Evolutionary conservation across 1,139 yeast genomes (phyloP), one percentile per base, ranked within the genome.

Genomic region (Meyerozyma sp.): DNA sequence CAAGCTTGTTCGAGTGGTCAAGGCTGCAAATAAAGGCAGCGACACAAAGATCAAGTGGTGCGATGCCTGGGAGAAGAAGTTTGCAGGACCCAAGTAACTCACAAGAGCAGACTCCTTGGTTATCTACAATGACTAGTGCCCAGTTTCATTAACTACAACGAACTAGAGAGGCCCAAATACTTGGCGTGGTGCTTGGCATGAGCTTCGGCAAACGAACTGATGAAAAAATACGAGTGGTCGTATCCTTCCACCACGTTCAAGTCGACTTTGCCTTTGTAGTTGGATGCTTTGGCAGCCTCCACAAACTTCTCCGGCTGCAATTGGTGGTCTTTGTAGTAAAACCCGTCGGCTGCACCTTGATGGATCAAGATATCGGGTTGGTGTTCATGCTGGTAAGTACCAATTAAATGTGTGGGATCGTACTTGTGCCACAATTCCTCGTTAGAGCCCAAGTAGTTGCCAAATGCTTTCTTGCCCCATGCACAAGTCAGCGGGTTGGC

Each of bases 111-210:
- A 16, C 3, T 16, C 18, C 18, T 16, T 16, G 3, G 3, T 16
- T 3, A 16, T 2, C 18, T 16, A 16, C 18, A 16, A 16, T 16
- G 18, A 16, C 18, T 16, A 16, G 2, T 16, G 18, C 18, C 23
- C 8, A 21, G 3, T 6, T 21, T 21, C 8, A 21, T 34, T 9
- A 3, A 8, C 16, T 30, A 30, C 34, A 30, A 30, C n/a, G 26
- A 34, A n/a, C 37, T 34, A 9, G 37, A 18, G 14, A 82, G 69
- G 5, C 89, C 89, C 52, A 91, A 71, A 50, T 81, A 77, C 65
- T 82, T 84, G 9, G 95, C 95, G 58, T 93, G 98, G 62, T 83
- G 93, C 50, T 77, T 79, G 39, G 95, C 90, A 60, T 93, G 98
- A 40, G 83, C 89, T 47, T 79, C 85, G 21, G 85, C 87, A 62